Evolutionary conservation across 2,329 filamentous ascomycete genomes (phyloP), one percentile per base, ranked within the genome.

Genomic region (Cytospora piceae): DNA sequence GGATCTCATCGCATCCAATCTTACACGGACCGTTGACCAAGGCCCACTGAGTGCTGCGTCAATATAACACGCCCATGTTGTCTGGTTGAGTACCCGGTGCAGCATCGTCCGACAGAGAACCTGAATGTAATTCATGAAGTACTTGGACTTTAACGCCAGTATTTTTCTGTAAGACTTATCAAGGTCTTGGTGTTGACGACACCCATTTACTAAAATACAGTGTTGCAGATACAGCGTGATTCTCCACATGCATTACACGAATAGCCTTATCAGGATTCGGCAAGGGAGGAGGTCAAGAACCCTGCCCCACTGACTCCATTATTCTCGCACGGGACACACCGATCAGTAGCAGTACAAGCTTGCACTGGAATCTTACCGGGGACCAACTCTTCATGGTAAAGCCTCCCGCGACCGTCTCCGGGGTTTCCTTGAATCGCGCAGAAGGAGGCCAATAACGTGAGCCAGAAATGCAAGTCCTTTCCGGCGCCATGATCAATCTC

Each of bases 401-500:
- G 9, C 8, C 42, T n/a, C 42, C 42, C 11, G 46, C 8, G 46
- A 14, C n/a, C n/a, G 11, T 49, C 46, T 24, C 46, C 46, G 42
- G 46, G 46, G 11, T 14, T 22, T 24, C 46, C 46, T 49, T 49
- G n/a, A 49, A 24, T 49, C 46, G 46, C 22, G 42, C 34, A 37
- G 34, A 37, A 37, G 12, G 34, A 15, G 32, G 32, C 32, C 11
- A 34, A 34, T 34, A 6, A 34, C 32, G 32, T 34, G 32, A 34
- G 11, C 11, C 27, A 29, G 3, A 5, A 29, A 29, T 29, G 5
- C 27, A 29, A 29, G 27, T 29, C 27, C 27, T 29, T 29, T 29
- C 27, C 5, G 27, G 27, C 27, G 27, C 27, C 5, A 29, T 6
- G 32, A 34, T 34, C 32, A 34, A 66, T 76, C 76, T 73, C 87